phyloP scores from a whole-genome alignment of 1,284 basidiomycete species.

The Ustilago nuda region DNA sequence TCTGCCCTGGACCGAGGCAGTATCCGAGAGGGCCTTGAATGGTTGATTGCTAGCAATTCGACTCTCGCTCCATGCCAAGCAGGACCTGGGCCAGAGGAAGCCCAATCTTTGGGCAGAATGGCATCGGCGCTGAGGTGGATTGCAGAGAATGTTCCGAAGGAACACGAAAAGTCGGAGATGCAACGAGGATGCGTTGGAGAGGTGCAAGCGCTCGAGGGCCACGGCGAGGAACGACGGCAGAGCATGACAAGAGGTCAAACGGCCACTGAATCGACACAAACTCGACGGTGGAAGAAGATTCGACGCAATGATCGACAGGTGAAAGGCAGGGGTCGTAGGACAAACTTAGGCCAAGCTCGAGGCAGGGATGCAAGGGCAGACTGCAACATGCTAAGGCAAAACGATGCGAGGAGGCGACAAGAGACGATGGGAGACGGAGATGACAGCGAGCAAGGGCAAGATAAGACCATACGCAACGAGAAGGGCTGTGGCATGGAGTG shows the following conservation, averaged over 20 bases:
- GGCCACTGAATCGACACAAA: not conserved
- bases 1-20: constrained; percentile 6
- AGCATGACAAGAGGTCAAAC: not conserved
- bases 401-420: constrained; percentile 14
- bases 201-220: constrained; percentile 1
- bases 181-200: not conserved
- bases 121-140: not conserved
- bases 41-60: constrained; percentile 5
- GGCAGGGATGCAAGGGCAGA: constrained; percentile 22
- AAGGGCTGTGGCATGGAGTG: constrained; percentile 20
- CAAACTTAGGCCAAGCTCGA: constrained; percentile 27
- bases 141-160: constrained; percentile 36
- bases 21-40: constrained; percentile 5
- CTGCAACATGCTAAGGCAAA: constrained; percentile 13
- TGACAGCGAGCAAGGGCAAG: not conserved
- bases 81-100: not conserved
- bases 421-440: not conserved
- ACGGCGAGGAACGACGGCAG: constrained; percentile 3
- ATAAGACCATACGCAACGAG: constrained; percentile 14
- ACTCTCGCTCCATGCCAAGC: constrained; percentile 5
- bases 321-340: constrained; percentile 25
- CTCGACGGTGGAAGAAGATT: not conserved
- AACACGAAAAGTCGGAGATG: constrained; percentile 11
- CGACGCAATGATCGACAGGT: constrained; percentile 16
- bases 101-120: constrained; percentile 2